Base-by-base conservation (phyloP, 1,284 basidiomycete species). In the Trichosporon sp. region DNA sequence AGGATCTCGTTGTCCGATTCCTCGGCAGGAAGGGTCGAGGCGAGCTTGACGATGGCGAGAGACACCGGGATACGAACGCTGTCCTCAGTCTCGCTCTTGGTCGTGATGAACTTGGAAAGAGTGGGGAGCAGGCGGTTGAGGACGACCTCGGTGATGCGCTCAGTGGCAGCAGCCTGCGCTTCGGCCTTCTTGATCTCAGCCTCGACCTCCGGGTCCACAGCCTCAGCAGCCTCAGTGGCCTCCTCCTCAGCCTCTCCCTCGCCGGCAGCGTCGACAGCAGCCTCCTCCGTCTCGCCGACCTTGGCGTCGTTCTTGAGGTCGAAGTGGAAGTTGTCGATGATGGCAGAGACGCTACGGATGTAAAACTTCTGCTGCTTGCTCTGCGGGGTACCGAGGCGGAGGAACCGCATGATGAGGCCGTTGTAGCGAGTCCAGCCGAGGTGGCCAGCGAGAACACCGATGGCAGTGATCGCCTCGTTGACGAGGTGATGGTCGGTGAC, bases 251-350 rank as follows among this genome's bases (percentile, higher is more conserved):
- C 76, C 2, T 70, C 75, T 32, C 69, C 78, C 8, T 72, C 75
- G 4, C 69, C 74, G 31, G 73, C 69, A 2, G 40, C 69, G 16
- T 66, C 71, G 31, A 71, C 77, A n/a, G 69, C 77, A 4, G 82
- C 85, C 0, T 83, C 83, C 61, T 70, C 70, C 7, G 48, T 77
- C 26, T 79, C 78, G 6, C 76, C 79, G 4, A 77, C 77, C 12
- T 64, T 68, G 4, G 75, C 78, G 10, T 77, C 79, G 8, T 83
- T 85, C 2, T 84, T 89, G 89, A 93, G 90, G 10, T 89, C 87
- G 80, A 99, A 99, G 80, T 94, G 93, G 87, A 99, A 99, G 78
- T 91, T 91, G 80, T 97, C 93, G 68, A 99, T 86, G 11, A 98
- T 85, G 0, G 92, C 87, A 6, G 98, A 92, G 11, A 98, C 87